These are phyloP conservation scores for Boletellus sp. DNA, from an alignment of 768 basidiomycete species.

Conservation along the genomic window DNA sequence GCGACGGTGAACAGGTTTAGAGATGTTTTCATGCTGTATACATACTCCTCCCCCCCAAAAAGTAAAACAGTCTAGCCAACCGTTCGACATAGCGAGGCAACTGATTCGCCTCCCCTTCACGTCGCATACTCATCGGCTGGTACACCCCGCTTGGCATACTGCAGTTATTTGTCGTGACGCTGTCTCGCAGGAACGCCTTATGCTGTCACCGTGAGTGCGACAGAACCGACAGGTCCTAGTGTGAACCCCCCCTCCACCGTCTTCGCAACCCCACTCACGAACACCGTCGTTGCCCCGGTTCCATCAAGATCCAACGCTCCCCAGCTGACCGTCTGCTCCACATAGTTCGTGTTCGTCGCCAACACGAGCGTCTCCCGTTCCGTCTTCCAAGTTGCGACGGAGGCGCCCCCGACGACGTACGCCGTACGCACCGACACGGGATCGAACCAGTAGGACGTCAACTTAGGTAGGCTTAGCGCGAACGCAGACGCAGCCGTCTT, in stretches of 20 bases:
- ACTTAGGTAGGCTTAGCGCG: slow-evolving; percentile 41
- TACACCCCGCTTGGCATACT: no score
- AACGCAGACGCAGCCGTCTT: slow-evolving; percentile 49
- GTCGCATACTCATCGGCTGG: no score
- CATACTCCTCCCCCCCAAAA: no score
- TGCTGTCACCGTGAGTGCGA: slow-evolving; percentile 12
- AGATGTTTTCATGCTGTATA: no score
- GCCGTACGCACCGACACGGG: slow-evolving; percentile 39
- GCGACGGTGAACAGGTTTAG: no score
- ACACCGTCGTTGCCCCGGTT: background rate
- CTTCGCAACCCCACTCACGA: slow-evolving; percentile 15
- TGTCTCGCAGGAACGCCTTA: background rate
- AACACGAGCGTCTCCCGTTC: slow-evolving; percentile 42
- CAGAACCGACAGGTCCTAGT: slow-evolving; percentile 26
- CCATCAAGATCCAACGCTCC: slow-evolving; percentile 25
- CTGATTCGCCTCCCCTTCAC: no score
- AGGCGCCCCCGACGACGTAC: slow-evolving; percentile 39
- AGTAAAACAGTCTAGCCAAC: no score
- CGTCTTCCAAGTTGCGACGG: slow-evolving; percentile 50
- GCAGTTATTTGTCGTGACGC: no score
- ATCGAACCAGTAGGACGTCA: slow-evolving; percentile 46
- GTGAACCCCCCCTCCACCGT: slow-evolving; percentile 7
- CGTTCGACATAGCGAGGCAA: no score
- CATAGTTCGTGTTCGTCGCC: slow-evolving; percentile 49
- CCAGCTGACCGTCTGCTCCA: slow-evolving; percentile 32